Evolutionary conservation across 1,139 yeast genomes (phyloP).

Genomic region (Blastobotrys malaysiensis): DNA sequence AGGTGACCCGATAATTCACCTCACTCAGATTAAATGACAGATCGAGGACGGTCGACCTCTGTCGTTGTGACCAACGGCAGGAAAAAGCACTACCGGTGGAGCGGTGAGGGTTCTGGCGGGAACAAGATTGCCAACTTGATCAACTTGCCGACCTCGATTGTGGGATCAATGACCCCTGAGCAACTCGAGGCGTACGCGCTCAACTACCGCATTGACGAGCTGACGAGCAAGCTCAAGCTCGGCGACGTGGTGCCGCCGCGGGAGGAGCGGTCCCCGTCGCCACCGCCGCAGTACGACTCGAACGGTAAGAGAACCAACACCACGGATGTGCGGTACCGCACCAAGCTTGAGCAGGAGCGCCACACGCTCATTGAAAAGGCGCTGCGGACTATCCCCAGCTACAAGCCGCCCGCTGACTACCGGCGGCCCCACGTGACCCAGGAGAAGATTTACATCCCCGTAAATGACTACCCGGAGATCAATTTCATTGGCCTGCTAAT

Average conservation of each 20-base stretch:
- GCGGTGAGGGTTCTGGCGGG: constrained; percentile 18
- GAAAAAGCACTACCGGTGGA: constrained; percentile 13
- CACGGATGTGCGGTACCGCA: constrained; percentile 59
- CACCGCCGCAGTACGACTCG: constrained; percentile 86
- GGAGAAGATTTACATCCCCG: constrained; percentile 84
- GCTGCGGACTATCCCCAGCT: constrained; percentile 67
- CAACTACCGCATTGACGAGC: constrained; percentile 72
- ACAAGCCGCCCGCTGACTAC: constrained; percentile 75
- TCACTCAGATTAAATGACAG: neutral
- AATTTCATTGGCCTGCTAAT: constrained; percentile 86
- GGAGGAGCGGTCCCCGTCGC: constrained; percentile 63
- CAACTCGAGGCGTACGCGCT: constrained; percentile 80
- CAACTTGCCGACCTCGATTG: constrained; percentile 39
- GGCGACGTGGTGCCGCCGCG: constrained; percentile 40
- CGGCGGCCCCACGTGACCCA: constrained; percentile 63
- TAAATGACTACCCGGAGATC: constrained; percentile 81
- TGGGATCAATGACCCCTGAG: constrained; percentile 67
- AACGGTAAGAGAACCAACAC: constrained; percentile 83
- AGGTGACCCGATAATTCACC: no score
- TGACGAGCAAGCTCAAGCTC: constrained; percentile 52
- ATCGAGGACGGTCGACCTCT: neutral
- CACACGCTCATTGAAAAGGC: constrained; percentile 72
- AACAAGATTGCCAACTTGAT: constrained; percentile 31
- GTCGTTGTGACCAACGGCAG: constrained; percentile 11
- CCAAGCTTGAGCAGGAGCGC: constrained; percentile 69